Evolutionary conservation across 202 grass and related monocot species (phyloP).

Genomic region (Tripidium arundinaceum): DNA sequence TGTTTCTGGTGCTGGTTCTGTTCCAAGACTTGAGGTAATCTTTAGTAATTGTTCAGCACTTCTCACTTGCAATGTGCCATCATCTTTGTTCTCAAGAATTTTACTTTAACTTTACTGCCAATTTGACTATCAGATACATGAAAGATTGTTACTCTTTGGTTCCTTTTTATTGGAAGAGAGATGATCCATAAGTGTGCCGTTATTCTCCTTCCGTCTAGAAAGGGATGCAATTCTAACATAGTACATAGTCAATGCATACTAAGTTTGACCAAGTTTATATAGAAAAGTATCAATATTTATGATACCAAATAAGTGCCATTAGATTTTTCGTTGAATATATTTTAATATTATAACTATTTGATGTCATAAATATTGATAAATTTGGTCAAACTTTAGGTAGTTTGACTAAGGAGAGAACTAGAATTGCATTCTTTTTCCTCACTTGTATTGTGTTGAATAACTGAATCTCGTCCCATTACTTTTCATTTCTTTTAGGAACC

Average conservation of each 20-base stretch:
- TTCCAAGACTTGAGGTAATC: slow-evolving; percentile 79
- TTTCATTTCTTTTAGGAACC: slow-evolving; percentile 52
- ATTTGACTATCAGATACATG: neutral
- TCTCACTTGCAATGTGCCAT: neutral
- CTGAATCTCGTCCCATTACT: slow-evolving; percentile 11
- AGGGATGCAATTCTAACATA: neutral
- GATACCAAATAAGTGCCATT: neutral
- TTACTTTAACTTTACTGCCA: slow-evolving; percentile 19
- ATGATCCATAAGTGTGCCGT: neutral
- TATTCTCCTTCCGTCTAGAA: neutral
- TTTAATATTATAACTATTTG: neutral
- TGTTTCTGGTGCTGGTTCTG: slow-evolving; percentile 66
- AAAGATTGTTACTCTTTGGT: slow-evolving; percentile 5
- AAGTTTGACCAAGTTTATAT: neutral
- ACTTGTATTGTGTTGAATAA: slow-evolving; percentile 21
- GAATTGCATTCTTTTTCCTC: neutral
- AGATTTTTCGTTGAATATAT: neutral
- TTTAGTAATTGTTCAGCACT: neutral
- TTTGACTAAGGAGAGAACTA: neutral
- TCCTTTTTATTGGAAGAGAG: neutral
- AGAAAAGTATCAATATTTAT: neutral
- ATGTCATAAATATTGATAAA: neutral
- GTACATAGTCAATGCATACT: neutral
- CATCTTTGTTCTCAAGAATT: slow-evolving; percentile 11
- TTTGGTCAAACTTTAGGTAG: neutral